Evolutionary conservation across 1,284 basidiomycete species (phyloP).

Genomic region (Ceratobasidium sp.): DNA sequence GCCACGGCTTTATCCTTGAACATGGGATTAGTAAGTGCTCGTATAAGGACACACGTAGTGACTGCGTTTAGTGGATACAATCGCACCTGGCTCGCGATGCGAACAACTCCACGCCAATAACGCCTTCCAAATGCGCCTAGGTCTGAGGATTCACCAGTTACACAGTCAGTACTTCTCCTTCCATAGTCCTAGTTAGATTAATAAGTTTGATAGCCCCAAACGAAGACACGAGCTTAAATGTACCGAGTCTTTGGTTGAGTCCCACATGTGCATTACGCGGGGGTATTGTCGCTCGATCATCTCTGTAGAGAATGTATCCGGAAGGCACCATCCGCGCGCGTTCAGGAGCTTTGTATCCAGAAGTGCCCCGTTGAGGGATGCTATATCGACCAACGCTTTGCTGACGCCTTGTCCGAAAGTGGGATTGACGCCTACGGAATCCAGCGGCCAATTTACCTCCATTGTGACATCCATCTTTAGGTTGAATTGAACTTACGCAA

Average conservation of each 20-base stretch:
- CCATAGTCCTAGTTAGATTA: conserved; percentile 28
- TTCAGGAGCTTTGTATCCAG: conserved; percentile 14
- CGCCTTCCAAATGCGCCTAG: conserved; percentile 30
- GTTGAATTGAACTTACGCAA: conserved; percentile 7
- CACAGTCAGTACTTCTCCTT: conserved; percentile 28
- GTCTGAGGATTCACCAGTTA: conserved; percentile 30
- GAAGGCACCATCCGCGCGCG: neutral
- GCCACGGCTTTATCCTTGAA: conserved; percentile 18
- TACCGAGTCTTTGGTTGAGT: conserved; percentile 40
- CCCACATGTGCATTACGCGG: conserved; percentile 42
- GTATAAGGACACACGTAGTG: neutral
- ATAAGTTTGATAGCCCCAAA: neutral
- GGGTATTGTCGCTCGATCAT: conserved; percentile 34
- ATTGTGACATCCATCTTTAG: neutral
- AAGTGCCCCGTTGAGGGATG: conserved; percentile 31
- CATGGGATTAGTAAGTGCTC: neutral
- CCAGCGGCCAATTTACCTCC: neutral
- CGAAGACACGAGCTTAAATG: neutral
- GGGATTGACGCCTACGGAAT: conserved; percentile 26
- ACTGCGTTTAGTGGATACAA: neutral
- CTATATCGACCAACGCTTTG: conserved; percentile 34
- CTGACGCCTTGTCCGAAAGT: conserved; percentile 40
- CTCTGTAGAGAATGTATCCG: conserved; percentile 11
- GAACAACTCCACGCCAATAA: conserved; percentile 35
- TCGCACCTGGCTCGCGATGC: conserved; percentile 24